Evolutionary conservation across 225 moss, liverwort and hornwort species (phyloP), one percentile per base, ranked within the genome.

Genomic region (Bryum argenteum): DNA sequence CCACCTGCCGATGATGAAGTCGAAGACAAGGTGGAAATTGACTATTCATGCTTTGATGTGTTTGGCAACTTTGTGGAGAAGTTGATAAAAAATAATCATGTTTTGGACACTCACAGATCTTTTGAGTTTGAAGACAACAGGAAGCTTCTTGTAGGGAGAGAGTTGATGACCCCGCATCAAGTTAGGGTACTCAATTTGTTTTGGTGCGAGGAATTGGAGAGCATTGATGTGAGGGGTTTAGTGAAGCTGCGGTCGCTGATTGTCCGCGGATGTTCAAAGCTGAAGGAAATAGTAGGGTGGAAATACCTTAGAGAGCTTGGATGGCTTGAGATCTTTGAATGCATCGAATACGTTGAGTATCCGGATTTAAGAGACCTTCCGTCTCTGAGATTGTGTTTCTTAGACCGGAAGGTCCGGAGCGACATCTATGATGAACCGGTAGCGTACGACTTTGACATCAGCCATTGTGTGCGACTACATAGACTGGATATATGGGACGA

Each of bases 21-120:
- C 8, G 8, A n/a, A 57, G 37, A 1, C 17, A n/a, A n/a, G n/a
- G 3, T 7, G 42, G 18, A n/a, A 22, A 47, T 77, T 48, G 58
- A 77, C 19, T 7, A 0, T 18, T 71, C 71, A 11, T 21, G 59
- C 42, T 43, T 77, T 18, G 65, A 52, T 20, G 42, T 21, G 1
- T 66, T 65, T 8, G 12, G 71, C 11, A 60, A 71, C 40, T 77
- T 52, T 21, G 16, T 59, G 65, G 60, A 71, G 77, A 77, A 66
- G 21, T 58, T 65, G 53, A 66, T 77, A 8, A 16, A 16, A 11
- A 28, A 9, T 9, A 71, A 66, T 58, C 71, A 71, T 10, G 1
- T 0, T 6, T 60, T 33, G 11, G 42, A 71, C 53, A 60, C 13
- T 19, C 44, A 72, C 54, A 54, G 8, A 3, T 13, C 9, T 23